A percentile compares a stretch with the other conserved stretches of the same genome.
Evolutionary conservation across 805 yeast species (phyloP).

Genomic region (Candida fluviatilis): DNA sequence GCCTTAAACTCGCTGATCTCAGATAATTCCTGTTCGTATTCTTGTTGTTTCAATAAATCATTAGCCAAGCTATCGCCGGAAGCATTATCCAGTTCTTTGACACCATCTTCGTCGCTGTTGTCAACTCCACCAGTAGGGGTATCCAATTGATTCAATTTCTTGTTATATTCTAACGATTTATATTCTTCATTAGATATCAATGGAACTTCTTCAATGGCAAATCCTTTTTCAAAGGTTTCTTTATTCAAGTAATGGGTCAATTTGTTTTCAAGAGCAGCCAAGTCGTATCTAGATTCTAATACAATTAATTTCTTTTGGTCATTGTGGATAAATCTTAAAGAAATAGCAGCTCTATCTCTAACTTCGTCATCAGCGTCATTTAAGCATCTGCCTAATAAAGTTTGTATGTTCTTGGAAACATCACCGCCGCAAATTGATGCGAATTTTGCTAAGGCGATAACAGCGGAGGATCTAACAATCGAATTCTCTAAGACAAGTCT

Average conservation of each 20-base stretch:
- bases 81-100: conserved; percentile 8
- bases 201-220: conserved; percentile 70
- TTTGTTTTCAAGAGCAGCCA: conserved; percentile 74
- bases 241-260: conserved; percentile 67
- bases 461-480: conserved; percentile 92
- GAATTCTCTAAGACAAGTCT: conserved; percentile 95
- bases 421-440: conserved; percentile 71
- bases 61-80: conserved; percentile 17
- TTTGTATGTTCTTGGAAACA: conserved; percentile 64
- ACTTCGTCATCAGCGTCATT: conserved; percentile 94
- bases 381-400: conserved; percentile 76
- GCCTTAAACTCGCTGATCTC: conserved; percentile 67
- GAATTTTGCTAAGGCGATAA: conserved; percentile 86
- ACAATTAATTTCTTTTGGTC: conserved; percentile 47
- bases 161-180: conserved; percentile 58
- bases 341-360: conserved; percentile 92
- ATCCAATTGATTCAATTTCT: conserved; percentile 42
- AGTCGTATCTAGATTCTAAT: conserved; percentile 66
- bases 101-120: conserved; percentile 13
- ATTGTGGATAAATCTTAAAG: conserved; percentile 57
- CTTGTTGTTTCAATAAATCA: conserved; percentile 48
- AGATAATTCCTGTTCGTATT: conserved; percentile 65
- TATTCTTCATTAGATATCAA: conserved; percentile 62
- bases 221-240: conserved; percentile 51
- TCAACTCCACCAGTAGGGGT: conserved; percentile 16